These are phyloP conservation scores for Brasenia schreberi DNA, from an alignment of 164 flowering plant genomes.

Conservation along the genomic window DNA sequence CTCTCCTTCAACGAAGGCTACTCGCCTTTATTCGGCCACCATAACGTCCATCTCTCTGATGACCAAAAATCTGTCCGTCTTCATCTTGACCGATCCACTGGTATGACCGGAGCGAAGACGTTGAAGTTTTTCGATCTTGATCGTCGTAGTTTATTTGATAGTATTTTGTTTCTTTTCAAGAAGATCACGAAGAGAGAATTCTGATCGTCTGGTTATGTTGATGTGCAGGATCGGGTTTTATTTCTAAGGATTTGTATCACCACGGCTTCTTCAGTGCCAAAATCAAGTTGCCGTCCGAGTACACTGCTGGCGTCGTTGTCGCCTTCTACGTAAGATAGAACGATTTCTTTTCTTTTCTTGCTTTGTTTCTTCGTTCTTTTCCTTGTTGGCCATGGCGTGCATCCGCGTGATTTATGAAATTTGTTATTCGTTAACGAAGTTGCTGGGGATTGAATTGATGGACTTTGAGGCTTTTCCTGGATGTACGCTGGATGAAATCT, in stretches of 20 bases:
- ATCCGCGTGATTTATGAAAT: too few species aligned
- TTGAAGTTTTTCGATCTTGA: neutral
- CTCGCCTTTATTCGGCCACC: constrained; percentile 56
- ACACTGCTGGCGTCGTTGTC: constrained; percentile 85
- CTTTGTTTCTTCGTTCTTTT: neutral
- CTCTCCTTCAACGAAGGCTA: constrained; percentile 43
- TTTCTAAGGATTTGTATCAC: constrained; percentile 48
- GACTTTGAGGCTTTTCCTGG: neutral
- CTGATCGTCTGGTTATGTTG: neutral
- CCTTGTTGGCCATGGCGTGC: neutral
- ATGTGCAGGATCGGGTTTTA: constrained; percentile 70
- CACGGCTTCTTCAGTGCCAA: constrained; percentile 89
- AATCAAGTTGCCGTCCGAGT: constrained; percentile 62
- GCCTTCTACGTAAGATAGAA: constrained; percentile 71
- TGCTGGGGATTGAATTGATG: too few species aligned
- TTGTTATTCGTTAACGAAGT: too few species aligned
- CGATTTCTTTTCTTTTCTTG: neutral
- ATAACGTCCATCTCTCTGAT: constrained; percentile 35
- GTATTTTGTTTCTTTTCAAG: too few species aligned
- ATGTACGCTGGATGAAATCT: neutral
- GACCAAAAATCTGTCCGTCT: constrained; percentile 22
- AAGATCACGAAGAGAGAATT: too few species aligned
- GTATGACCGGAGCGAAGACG: neutral
- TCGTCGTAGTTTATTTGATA: too few species aligned
- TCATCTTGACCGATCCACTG: constrained; percentile 9